These are phyloP conservation scores for Hansfordia pulvinata DNA, from an alignment of 2,329 filamentous ascomycete genomes.

Conservation along the genomic window DNA sequence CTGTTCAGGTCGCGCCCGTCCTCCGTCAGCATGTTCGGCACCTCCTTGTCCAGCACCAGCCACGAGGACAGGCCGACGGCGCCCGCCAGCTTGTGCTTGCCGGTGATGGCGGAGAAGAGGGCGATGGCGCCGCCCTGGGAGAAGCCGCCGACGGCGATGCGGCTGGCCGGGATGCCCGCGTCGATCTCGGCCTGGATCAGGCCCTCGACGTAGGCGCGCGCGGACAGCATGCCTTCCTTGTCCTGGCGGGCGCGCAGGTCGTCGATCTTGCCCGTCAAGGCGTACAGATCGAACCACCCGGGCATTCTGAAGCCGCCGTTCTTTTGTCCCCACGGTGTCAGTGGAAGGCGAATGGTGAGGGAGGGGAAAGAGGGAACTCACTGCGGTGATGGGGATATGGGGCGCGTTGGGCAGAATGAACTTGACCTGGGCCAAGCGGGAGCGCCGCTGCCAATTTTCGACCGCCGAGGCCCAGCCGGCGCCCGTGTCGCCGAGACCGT, in stretches of 20 bases:
- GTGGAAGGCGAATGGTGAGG: conserved; percentile 2
- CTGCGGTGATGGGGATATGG: conserved; percentile 70
- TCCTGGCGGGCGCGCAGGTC: conserved; percentile 27
- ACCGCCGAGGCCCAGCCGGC: conserved; percentile 71
- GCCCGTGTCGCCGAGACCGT: conserved; percentile 79
- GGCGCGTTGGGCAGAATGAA: conserved; percentile 93
- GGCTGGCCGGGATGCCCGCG: conserved; percentile 65
- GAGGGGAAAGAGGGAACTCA: conserved; percentile 24
- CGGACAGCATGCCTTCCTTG: conserved; percentile 59
- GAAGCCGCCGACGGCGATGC: conserved; percentile 79
- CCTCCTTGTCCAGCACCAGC: conserved; percentile 53
- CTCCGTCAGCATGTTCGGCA: conserved; percentile 48
- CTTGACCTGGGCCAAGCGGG: conserved; percentile 76
- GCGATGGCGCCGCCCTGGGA: conserved; percentile 82
- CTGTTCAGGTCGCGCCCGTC: conserved; percentile 48
- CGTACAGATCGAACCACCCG: conserved; percentile 66
- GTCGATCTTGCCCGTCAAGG: conserved; percentile 13
- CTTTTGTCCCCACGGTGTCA: conserved; percentile 21
- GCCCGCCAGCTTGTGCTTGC: conserved; percentile 62
- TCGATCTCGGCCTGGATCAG: conserved; percentile 73
- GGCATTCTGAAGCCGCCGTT: conserved; percentile 72
- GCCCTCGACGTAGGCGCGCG: conserved; percentile 61
- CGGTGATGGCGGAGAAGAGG: conserved; percentile 66
- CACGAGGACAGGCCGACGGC: conserved; percentile 80
- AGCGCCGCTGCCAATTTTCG: conserved; percentile 71